A percentile compares a stretch with the other conserved stretches of the same genome.
phyloP scores from a whole-genome alignment of 805 yeast species.

The Sungouiella blattae region DNA sequence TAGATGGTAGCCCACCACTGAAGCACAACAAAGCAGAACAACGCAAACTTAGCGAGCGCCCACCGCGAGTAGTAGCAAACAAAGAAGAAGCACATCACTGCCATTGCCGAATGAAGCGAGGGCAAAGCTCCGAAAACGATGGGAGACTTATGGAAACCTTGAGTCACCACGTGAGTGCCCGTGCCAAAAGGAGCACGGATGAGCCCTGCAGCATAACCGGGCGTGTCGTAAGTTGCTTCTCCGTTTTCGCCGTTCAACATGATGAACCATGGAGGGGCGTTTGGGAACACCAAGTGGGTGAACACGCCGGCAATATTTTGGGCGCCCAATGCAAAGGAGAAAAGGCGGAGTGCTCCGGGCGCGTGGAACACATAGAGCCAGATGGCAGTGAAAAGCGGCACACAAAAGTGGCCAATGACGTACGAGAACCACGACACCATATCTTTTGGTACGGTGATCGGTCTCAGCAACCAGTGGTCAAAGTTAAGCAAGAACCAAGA shows the following conservation, averaged over 20 bases:
- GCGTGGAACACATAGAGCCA: slow-evolving; percentile 65
- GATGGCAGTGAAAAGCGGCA: slow-evolving; percentile 58
- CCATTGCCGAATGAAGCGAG: slow-evolving; percentile 64
- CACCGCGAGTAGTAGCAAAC: slow-evolving; percentile 39
- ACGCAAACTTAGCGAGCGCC: slow-evolving; percentile 31
- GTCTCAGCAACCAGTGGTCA: slow-evolving; percentile 39
- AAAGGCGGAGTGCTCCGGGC: slow-evolving; percentile 57
- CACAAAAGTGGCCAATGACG: slow-evolving; percentile 57
- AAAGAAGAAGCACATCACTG: slow-evolving; percentile 46
- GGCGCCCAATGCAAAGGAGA: slow-evolving; percentile 52
- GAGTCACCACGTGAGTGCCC: slow-evolving; percentile 56
- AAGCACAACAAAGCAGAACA: slow-evolving; percentile 43
- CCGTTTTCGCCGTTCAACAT: slow-evolving; percentile 57
- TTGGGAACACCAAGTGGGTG: slow-evolving; percentile 62
- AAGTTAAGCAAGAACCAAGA: slow-evolving; percentile 51
- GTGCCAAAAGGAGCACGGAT: slow-evolving; percentile 60
- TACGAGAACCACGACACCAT: slow-evolving; percentile 59
- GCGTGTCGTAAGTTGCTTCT: slow-evolving; percentile 56
- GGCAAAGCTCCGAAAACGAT: slow-evolving; percentile 68
- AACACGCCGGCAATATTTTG: slow-evolving; percentile 59
- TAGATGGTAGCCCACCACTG: slow-evolving; percentile 80
- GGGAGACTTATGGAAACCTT: slow-evolving; percentile 65
- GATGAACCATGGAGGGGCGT: slow-evolving; percentile 74
- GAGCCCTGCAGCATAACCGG: slow-evolving; percentile 70
- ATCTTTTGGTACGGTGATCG: slow-evolving; percentile 46